Conservation (phyloP, 257 asterid genomes). For the Fraxinus cuspidata region DNA sequence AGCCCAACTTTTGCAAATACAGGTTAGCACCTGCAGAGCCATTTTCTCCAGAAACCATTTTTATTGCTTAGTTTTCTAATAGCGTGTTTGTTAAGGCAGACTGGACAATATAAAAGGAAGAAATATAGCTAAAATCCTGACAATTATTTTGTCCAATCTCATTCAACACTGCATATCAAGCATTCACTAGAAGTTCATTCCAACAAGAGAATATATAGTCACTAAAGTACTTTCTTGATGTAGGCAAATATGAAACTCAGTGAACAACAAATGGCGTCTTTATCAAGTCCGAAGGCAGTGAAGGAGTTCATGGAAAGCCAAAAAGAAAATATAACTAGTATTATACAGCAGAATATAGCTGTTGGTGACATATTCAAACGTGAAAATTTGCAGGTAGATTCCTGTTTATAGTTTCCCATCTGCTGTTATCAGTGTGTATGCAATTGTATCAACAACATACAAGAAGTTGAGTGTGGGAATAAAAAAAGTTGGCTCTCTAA, state of each 20-base stretch:
- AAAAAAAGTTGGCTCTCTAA: neutral
- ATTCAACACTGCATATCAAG: neutral
- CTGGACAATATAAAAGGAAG: neutral
- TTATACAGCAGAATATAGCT: conserved; percentile 89
- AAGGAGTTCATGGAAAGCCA: conserved; percentile 67
- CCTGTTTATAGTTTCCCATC: conserved; percentile 11
- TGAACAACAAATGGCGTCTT: conserved; percentile 76
- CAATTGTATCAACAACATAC: neutral
- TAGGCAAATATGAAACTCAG: conserved; percentile 80
- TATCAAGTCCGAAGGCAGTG: conserved; percentile 92
- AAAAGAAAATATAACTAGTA: conserved; percentile 64
- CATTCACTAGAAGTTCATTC: conserved; percentile 5
- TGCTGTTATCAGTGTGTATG: neutral
- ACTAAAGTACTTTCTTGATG: conserved; percentile 20
- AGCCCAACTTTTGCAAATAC: conserved; percentile 87
- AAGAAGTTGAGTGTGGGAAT: neutral
- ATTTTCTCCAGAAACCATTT: conserved; percentile 2
- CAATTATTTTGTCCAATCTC: neutral
- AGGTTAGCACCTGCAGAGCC: conserved; percentile 46
- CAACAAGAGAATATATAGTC: conserved; percentile 19
- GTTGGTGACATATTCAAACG: conserved; percentile 93
- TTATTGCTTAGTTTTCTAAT: neutral
- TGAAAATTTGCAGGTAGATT: conserved; percentile 80
- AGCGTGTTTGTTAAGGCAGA: neutral
- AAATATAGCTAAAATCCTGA: neutral